These are phyloP conservation scores for Raffaelea ambrosiae DNA, from an alignment of 2,329 filamentous ascomycete genomes.

Conservation along the genomic window DNA sequence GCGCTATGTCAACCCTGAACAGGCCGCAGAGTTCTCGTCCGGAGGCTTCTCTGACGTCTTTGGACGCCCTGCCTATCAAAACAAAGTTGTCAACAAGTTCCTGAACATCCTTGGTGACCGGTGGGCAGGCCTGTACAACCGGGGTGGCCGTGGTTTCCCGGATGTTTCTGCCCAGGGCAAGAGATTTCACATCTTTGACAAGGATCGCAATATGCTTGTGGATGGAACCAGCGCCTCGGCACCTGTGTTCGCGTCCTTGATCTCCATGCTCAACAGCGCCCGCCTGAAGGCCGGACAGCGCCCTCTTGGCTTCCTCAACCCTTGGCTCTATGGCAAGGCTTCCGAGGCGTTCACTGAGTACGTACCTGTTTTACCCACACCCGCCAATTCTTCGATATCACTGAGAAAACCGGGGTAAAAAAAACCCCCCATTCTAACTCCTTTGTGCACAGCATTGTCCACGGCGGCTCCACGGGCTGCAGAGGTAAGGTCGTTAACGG, in stretches of 20 bases:
- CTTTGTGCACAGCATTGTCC: slow-evolving; percentile 2
- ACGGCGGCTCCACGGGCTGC: slow-evolving; percentile 8
- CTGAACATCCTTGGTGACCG: slow-evolving; percentile 14
- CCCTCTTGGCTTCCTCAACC: slow-evolving; percentile 45
- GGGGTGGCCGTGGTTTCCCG: slow-evolving; percentile 36
- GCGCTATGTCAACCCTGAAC: slow-evolving; percentile 25
- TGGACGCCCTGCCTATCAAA: slow-evolving; percentile 35
- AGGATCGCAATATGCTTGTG: slow-evolving; percentile 19
- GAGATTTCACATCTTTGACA: slow-evolving; percentile 37
- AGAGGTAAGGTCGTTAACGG: neutral
- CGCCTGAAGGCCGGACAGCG: slow-evolving; percentile 38
- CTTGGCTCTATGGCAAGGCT: slow-evolving; percentile 29
- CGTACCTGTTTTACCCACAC: neutral
- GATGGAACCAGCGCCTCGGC: slow-evolving; percentile 42
- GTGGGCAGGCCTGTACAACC: slow-evolving; percentile 36
- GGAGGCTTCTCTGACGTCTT: slow-evolving; percentile 47
- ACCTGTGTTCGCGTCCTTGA: slow-evolving; percentile 43
- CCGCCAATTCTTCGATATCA: no score
- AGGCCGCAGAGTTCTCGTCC: slow-evolving; percentile 33
- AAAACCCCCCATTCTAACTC: neutral
- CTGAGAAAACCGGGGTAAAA: no score
- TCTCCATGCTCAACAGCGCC: slow-evolving; percentile 46
- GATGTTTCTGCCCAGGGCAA: slow-evolving; percentile 48
- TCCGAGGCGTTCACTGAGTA: slow-evolving; percentile 7
- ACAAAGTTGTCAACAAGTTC: slow-evolving; percentile 31